Evolutionary conservation across 768 basidiomycete genomes (phyloP), one percentile per base, ranked within the genome.

Genomic region (Tulasnella sp.): DNA sequence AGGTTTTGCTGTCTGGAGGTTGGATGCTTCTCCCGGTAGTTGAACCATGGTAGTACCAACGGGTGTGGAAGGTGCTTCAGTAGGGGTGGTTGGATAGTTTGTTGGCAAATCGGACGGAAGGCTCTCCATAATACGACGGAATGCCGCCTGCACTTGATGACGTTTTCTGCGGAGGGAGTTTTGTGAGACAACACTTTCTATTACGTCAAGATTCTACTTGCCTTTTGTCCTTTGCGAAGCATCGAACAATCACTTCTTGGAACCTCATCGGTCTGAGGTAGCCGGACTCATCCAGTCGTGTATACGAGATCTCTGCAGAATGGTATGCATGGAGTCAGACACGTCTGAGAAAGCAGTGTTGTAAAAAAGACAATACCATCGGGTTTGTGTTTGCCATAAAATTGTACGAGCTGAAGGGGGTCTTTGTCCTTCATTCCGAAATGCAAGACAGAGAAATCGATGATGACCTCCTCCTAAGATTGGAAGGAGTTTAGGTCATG

Each of bases 341-440:
- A n/a, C n/a, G n/a, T n/a, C n/a, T n/a, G n/a, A n/a, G n/a, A n/a
- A n/a, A n/a, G n/a, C n/a, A n/a, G n/a, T n/a, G n/a, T n/a, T n/a
- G n/a, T n/a, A n/a, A n/a, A n/a, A n/a, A n/a, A n/a, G n/a, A n/a
- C n/a, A n/a, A n/a, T n/a, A 85, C 83, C 58, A 52, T 78, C 63
- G 0, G 75, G 75, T 15, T 72, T 68, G 12, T 69, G 66, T 62
- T 86, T 87, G 0, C 78, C 76, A 58, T 86, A 88, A 59, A 88
- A 89, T 60, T 71, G 76, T 48, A 85, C 74, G 12, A 64, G 70
- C 39, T 80, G 72, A 37, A 87, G 60, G 1, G 86, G 86, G 57
- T 83, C 83, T 54, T 67, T 62, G 37, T 76, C 74, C 55, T 73
- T 68, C 76, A 81, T 83, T 3, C 86, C 86, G 58, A 83, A 80